Evolutionary conservation across 805 yeast species (phyloP), one percentile per base, ranked within the genome.

Genomic region (Yamadazyma philogaea): DNA sequence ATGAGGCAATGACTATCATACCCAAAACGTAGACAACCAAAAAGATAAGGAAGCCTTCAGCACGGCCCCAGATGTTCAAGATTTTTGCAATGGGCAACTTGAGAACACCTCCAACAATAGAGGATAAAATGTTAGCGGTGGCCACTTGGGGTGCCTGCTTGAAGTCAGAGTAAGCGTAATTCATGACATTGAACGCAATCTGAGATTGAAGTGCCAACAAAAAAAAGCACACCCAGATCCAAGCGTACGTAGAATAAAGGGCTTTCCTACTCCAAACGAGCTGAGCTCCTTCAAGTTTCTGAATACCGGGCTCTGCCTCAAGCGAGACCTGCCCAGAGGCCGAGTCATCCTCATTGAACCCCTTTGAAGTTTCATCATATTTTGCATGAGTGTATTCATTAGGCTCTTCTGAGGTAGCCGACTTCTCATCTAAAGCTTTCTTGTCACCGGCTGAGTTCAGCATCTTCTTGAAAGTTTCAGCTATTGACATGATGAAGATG

Each of bases 221-320:
- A 51, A 62, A 64, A 50, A 49, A 64, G 33, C 59, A 54, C 19
- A 61, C 52, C 68, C 68, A 63, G 42, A 63, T 62, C 62, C 60
- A 53, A 12, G 56, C 58, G 42, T 60, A 63, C 12, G 57, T 55
- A 6, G 34, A n/a, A 30, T 56, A 55, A 35, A 63, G 49, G 4
- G 57, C 52, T 27, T 43, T 48, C 34, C 46, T 56, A 22, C 55
- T 33, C 70, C 68, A 64, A 14, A 62, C 66, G 26, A 48, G 31
- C 11, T 60, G 48, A 16, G 52, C 53, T 6, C 61, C 68, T 48
- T 64, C 66, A 7, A 51, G 50, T 31, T 58, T 55, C 27, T 57
- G 49, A 4, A 62, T 57, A 41, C 64, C 65, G 4, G 51, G 55
- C n/a, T 42, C 51, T 20, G 56, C 56, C 34, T 51, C 57, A 10